Evolutionary conservation across 225 moss, liverwort and hornwort species (phyloP).

Genomic region (Lunularia cruciata): DNA sequence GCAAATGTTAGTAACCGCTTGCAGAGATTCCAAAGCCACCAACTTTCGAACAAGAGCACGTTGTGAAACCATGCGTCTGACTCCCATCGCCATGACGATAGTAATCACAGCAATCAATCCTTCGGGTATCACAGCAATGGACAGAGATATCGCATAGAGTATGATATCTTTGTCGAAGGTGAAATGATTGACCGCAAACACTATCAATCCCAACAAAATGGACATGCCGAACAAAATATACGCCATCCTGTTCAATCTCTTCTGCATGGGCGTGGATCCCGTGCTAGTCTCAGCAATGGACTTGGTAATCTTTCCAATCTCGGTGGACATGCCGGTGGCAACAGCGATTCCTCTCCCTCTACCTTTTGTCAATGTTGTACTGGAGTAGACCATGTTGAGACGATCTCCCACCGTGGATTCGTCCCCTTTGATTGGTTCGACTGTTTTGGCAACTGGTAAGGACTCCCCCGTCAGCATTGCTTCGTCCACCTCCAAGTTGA

Average conservation of each 20-base stretch:
- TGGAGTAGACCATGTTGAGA: slow-evolving; percentile 21
- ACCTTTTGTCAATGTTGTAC: slow-evolving; percentile 46
- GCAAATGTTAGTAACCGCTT: slow-evolving; percentile 58
- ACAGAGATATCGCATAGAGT: slow-evolving; percentile 15
- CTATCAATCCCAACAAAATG: neutral
- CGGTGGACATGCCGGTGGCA: slow-evolving; percentile 52
- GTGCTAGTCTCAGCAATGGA: slow-evolving; percentile 46
- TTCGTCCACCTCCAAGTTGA: slow-evolving; percentile 60
- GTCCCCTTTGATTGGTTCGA: slow-evolving; percentile 2
- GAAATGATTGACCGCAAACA: slow-evolving; percentile 17
- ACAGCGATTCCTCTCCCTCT: slow-evolving; percentile 43
- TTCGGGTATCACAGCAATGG: slow-evolving; percentile 23
- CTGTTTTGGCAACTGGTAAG: neutral
- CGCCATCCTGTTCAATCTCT: slow-evolving; percentile 8
- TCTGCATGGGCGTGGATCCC: slow-evolving; percentile 44
- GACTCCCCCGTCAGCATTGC: slow-evolving; percentile 35
- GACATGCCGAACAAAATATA: slow-evolving; percentile 14
- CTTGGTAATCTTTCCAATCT: slow-evolving; percentile 50
- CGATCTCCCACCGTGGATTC: slow-evolving; percentile 18
- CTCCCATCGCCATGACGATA: slow-evolving; percentile 36
- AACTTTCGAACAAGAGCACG: slow-evolving; percentile 45
- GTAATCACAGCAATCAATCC: slow-evolving; percentile 21
- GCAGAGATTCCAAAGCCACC: slow-evolving; percentile 51
- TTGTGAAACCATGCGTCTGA: slow-evolving; percentile 47
- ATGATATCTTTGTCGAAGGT: slow-evolving; percentile 4